A percentile compares a stretch with the other conserved stretches of the same genome.
phyloP scores from a whole-genome alignment of 768 basidiomycete genomes.

The Boletus sensibilis region DNA sequence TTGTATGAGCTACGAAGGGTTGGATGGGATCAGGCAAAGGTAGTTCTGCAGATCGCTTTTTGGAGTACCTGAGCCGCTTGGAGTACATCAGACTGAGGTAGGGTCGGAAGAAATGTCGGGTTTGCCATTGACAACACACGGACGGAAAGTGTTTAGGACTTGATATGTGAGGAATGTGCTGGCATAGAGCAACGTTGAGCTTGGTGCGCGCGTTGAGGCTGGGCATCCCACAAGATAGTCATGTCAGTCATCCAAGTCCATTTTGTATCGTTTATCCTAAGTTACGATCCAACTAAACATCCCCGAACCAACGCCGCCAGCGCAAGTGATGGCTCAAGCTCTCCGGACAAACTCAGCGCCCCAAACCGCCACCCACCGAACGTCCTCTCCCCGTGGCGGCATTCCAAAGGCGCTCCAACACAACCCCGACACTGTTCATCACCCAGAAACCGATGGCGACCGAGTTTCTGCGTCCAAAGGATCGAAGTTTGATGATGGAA shows the following conservation, averaged over 20 bases:
- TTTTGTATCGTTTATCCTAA: too few relatives aligned
- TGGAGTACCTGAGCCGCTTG: conserved; percentile 57
- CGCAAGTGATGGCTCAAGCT: conserved; percentile 4
- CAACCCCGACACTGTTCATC: conserved; percentile 49
- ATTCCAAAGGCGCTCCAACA: conserved; percentile 50
- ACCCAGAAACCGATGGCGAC: conserved; percentile 48
- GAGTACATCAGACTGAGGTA: conserved; percentile 52
- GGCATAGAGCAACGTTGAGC: neutral
- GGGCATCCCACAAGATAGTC: too few relatives aligned
- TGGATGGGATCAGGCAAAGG: conserved; percentile 14
- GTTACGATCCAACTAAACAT: neutral
- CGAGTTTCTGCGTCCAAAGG: conserved; percentile 52
- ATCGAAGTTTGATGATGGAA: conserved; percentile 56
- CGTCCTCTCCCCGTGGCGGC: conserved; percentile 46
- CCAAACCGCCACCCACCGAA: conserved; percentile 22
- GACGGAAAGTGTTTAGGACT: neutral
- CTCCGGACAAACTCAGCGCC: conserved; percentile 8
- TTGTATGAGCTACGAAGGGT: conserved; percentile 56
- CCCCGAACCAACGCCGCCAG: conserved; percentile 27
- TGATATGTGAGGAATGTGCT: neutral
- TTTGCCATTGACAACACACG: conserved; percentile 19
- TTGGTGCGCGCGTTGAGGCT: too few relatives aligned
- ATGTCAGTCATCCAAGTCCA: too few relatives aligned
- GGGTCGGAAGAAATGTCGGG: conserved; percentile 48
- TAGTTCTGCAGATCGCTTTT: conserved; percentile 8